A percentile compares a stretch with the other conserved stretches of the same genome.
phyloP scores from a whole-genome alignment of 306 rosid genomes.

The Vigna reflexopilosa region DNA sequence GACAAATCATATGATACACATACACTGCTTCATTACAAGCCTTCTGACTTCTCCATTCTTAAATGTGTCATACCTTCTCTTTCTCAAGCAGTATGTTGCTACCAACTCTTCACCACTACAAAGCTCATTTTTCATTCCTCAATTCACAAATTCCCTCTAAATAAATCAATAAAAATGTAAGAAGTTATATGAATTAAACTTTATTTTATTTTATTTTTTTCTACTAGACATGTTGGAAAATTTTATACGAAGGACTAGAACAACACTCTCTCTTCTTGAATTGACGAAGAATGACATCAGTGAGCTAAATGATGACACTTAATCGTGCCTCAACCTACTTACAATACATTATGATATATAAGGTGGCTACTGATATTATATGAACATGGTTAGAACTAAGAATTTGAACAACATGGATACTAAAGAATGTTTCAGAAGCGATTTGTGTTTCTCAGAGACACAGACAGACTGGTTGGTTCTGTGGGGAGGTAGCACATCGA shows the following conservation, averaged over 20 bases:
- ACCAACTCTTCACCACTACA: neutral
- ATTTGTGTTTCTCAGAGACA: conserved; percentile 45
- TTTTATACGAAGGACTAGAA: neutral
- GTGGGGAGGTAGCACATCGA: conserved; percentile 65
- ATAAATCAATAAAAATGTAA: too few species aligned
- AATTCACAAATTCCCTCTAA: too few species aligned
- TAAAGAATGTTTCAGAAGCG: conserved; percentile 37
- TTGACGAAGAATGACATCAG: conserved; percentile 47
- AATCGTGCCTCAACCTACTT: conserved; percentile 42
- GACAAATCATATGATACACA: neutral
- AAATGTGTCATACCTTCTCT: conserved; percentile 15
- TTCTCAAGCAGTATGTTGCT: neutral
- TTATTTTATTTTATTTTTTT: too few species aligned
- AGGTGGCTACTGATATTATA: conserved; percentile 46
- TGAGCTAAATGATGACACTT: conserved; percentile 38
- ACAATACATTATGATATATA: conserved; percentile 40
- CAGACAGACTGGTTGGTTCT: conserved; percentile 43
- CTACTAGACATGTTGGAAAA: neutral
- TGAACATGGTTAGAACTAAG: conserved; percentile 41
- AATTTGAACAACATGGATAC: conserved; percentile 37
- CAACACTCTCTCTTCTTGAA: conserved; percentile 26
- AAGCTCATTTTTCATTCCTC: too few species aligned
- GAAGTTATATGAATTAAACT: too few species aligned
- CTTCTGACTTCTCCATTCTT: conserved; percentile 1
- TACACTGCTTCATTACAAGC: neutral